Conservation (phyloP, 495 filamentous ascomycete species). For the Articulospora tetracladia region DNA sequence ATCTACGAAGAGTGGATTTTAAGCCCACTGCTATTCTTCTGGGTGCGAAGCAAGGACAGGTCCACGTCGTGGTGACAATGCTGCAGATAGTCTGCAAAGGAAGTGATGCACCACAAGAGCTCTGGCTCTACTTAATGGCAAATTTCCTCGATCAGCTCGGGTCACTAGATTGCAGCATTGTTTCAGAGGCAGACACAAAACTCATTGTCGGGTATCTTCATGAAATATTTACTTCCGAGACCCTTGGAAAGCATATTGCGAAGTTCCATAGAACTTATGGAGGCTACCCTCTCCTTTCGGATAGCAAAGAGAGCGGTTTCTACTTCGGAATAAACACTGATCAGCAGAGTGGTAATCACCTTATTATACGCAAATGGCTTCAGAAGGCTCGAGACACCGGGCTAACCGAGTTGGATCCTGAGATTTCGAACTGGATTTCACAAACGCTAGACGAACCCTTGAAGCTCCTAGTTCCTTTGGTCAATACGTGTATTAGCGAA, state of each 20-base stretch:
- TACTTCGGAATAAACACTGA: slow-evolving; percentile 6
- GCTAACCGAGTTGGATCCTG: slow-evolving; percentile 3
- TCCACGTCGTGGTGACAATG: slow-evolving; percentile 11
- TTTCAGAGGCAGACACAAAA: slow-evolving; percentile 10
- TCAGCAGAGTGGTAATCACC: slow-evolving; percentile 4
- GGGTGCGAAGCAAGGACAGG: slow-evolving; percentile 5
- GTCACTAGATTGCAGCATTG: slow-evolving; percentile 8
- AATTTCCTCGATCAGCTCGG: slow-evolving; percentile 6
- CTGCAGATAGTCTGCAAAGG: slow-evolving; percentile 13
- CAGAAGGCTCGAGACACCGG: slow-evolving; percentile 3
- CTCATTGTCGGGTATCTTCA: slow-evolving; percentile 12
- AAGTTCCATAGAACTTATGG: slow-evolving; percentile 2
- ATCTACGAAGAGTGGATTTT: slow-evolving; percentile 7
- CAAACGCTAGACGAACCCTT: not conserved
- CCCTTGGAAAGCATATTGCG: slow-evolving; percentile 11
- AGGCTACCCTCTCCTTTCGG: slow-evolving; percentile 7
- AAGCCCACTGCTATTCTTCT: slow-evolving; percentile 9
- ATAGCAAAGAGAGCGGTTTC: not conserved
- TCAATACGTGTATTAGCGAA: slow-evolving; percentile 9
- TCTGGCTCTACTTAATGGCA: slow-evolving; percentile 12
- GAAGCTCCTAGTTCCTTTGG: slow-evolving; percentile 9
- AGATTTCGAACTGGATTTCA: slow-evolving; percentile 4
- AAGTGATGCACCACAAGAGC: slow-evolving; percentile 10
- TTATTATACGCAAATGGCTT: slow-evolving; percentile 9
- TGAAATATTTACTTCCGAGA: slow-evolving; percentile 13